Base-by-base conservation (phyloP, 2,329 filamentous ascomycete genomes). In the Colletotrichum liriopes region DNA sequence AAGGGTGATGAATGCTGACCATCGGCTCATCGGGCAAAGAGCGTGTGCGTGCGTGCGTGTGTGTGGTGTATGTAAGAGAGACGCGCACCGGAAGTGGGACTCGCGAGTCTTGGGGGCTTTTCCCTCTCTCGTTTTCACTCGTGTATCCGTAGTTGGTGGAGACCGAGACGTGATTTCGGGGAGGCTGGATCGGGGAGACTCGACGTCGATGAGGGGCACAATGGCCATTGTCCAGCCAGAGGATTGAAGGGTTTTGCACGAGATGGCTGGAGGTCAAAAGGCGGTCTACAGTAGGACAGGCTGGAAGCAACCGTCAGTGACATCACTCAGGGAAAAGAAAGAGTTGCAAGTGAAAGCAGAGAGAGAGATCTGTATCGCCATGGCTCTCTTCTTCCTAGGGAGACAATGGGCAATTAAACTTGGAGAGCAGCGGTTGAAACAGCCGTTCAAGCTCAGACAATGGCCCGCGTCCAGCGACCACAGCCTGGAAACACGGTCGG, bases 151-250 rank as follows among this genome's bases (percentile, higher is more conserved):
- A 16, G 59, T 35, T 62, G 49, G 65, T 70, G 67, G 73, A 74
- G 74, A 75, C 74, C 62, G 67, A 72, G 73, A 75, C 73, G 71
- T 73, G 73, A 74, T 74, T 75, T 70, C 35, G 65, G 63, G 71
- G 73, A 75, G 74, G 73, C 67, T 75, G 73, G 73, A 64, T 39
- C 54, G 43, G 55, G 12, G 29, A 56, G 56, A 65, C 51, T 64
- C 52, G 52, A 73, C 49, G 43, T 68, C 51, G 16, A 61, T 60
- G 68, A 69, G 54, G 68, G 71, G 67, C 47, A 45, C 4, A 20
- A 32, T 41, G 59, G 49, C 23, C 55, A 58, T 67, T 71, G 55
- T 62, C 23, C 52, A 32, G 65, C 37, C 59, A 60, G 39, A 60
- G 26, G 32, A 26, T 51, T 67, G 60, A 35, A 39, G 9, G 12